Base-by-base conservation (phyloP, 1,284 basidiomycete genomes). In the Heterobasidion irregulare region DNA sequence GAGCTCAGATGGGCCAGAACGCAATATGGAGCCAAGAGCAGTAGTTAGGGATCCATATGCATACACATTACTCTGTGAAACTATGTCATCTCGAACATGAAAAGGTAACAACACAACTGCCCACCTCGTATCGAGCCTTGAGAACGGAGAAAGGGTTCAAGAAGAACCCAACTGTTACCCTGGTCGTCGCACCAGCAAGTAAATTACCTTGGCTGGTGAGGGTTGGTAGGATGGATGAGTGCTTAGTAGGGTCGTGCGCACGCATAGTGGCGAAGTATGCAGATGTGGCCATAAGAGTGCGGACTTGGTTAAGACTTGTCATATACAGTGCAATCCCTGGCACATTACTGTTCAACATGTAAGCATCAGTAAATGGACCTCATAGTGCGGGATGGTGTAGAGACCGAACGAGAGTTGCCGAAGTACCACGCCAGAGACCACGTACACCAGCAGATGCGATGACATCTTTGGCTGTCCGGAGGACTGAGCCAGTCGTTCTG, bases 271-370 rank as follows among this genome's bases (percentile, higher is more conserved):
- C 69, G 67, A 90, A 89, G 65, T 82, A 77, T 0, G 83, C 76
- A 2, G 82, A 82, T n/a, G 69, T 76, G 1, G 89, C 82, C 77
- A 93, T 82, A 47, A 81, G 60, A 1, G 78, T 75, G 8, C 94
- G 85, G 47, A 95, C 73, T 59, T 92, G 82, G 9, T 88, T 92
- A 45, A 97, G 75, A 51, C 84, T 79, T 9, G 94, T 92, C 75
- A 97, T 92, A 74, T 97, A 97, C 53, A 95, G 70, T 2, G 94
- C 94, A 8, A 97, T 91, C 7, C 94, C 94, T 0, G 95, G 95
- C 2, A 97, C 86, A 66, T 96, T 97, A 47, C 93, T 94, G 63
- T 16, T 16, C 18, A n/a, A 10, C 18, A 15, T 32, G 12, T 13
- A 32, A 47, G 46, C 46, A 32, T 19, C 10, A n/a, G 19, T 54